phyloP scores from a whole-genome alignment of 345 rosid species.

The Eucalyptus sp. region DNA sequence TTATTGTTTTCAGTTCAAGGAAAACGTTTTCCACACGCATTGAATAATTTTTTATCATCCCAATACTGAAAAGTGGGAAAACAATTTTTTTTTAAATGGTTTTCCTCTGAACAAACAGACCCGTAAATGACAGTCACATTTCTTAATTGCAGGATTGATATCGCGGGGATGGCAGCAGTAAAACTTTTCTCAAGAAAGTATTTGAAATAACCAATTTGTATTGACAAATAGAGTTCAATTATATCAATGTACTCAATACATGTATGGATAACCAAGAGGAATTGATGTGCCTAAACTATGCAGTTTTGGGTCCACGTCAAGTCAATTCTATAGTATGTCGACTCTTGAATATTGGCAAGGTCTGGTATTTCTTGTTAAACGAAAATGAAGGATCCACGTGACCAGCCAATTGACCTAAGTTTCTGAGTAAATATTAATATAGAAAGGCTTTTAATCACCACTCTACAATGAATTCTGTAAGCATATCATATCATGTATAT shows the following conservation, averaged over 20 bases:
- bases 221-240: not conserved
- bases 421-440: not conserved
- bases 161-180: not conserved
- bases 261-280: not conserved
- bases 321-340: not conserved
- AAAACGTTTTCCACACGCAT: too few relatives aligned
- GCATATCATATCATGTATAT: not conserved
- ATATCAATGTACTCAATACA: not conserved
- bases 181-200: not conserved
- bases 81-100: too few relatives aligned
- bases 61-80: too few relatives aligned
- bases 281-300: not conserved
- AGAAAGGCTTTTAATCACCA: not conserved
- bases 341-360: not conserved
- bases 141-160: not conserved
- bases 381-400: not conserved
- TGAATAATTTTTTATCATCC: too few relatives aligned
- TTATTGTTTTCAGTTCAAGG: too few relatives aligned
- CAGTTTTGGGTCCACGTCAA: not conserved
- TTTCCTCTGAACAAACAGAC: too few relatives aligned
- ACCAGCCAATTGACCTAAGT: not conserved
- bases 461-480: not conserved
- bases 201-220: not conserved
- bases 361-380: not conserved
- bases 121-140: not conserved